Base-by-base conservation (phyloP, 2,329 filamentous ascomycete genomes). In the Aspergillus quadricinctus region DNA sequence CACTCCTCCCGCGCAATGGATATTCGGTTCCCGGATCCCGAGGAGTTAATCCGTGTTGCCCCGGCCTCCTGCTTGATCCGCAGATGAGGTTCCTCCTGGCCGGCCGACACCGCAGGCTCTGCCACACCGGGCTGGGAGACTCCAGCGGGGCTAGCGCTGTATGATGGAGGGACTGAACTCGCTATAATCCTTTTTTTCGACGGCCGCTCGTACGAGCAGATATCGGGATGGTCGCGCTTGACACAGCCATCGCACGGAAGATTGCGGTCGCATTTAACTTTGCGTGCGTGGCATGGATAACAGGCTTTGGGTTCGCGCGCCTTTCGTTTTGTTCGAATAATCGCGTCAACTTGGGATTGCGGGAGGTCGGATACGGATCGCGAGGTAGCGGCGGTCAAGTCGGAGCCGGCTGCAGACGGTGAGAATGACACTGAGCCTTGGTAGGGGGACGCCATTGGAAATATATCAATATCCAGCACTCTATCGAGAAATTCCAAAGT, bases 251-350 rank as follows among this genome's bases (percentile, higher is more conserved):
- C 77, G 64, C 77, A 79, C 3, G 77, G 77, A 8, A 79, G 64
- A 50, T 79, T 78, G 43, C 77, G 75, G 63, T 79, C 77, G 63
- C 77, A 79, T 68, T 79, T 79, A 43, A 79, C 77, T 57, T 77
- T 77, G n/a, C 75, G 72, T 52, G 74, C 73, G 61, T 77, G 75
- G 55, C 75, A 77, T 11, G 75, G 75, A 57, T 77, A 77, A 60
- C 75, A 77, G 48, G 75, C 75, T 67, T 79, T 73, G 8, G 77
- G 77, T 57, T 79, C 77, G 50, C 77, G 72, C 49, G 77, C 76
- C 61, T 78, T 78, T 55, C 76, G 71, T 61, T 78, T 78, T 48
- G 75, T 77, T 50, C 76, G 73, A 55, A 78, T 78, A 31, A 78
- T 78, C 37, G 76, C 76, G 61, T 78, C 76, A 46, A 78, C 73